Evolutionary conservation across 331 rosid genomes (phyloP), one percentile per base, ranked within the genome.

Genomic region (Rosa hybrid): DNA sequence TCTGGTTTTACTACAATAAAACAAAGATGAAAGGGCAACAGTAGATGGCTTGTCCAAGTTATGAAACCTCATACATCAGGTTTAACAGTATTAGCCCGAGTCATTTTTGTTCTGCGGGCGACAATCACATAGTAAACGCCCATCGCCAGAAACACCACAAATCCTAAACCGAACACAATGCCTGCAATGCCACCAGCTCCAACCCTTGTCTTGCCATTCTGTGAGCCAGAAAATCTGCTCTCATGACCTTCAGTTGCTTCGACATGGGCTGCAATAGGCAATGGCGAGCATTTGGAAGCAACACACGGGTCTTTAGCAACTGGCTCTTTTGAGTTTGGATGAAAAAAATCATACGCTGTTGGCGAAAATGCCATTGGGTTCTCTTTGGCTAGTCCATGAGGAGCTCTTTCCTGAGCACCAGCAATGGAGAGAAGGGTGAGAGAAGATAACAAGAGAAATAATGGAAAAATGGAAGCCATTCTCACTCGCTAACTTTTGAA

Each of bases 311-410:
- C 88, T 70, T 68, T 56, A 68, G 74, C 75, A 48, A 51, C 86
- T 5, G 91, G 85, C 46, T 87, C 83, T 45, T 30, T 46, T 20
- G 78, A 78, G 75, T 78, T 86, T 41, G 99, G 97, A 64, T 96
- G 94, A 51, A 93, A 96, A 83, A 96, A 96, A 77, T 89, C 83
- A 48, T 96, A 96, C 8, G 97, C 92, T 23, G 92, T 89, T 3
- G 99, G 99, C 4, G 98, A 78, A 76, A 96, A 77, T 0, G 87
- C 92, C 39, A 69, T 76, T 0, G 98, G 97, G 17, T 73, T 79
- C 81, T 88, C 91, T 39, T 86, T 68, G 39, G 84, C 90, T 42
- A 96, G 82, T n/a, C 99, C 98, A 72, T 93, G 99, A 4, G 98
- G 96, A 7, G 97, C 87, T 92, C 99, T 89, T 54, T 90, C 98